A percentile compares a stretch with the other conserved stretches of the same genome.
Evolutionary conservation across 2,329 filamentous ascomycete species (phyloP).

Genomic region (Ascocoryne sarcoides): DNA sequence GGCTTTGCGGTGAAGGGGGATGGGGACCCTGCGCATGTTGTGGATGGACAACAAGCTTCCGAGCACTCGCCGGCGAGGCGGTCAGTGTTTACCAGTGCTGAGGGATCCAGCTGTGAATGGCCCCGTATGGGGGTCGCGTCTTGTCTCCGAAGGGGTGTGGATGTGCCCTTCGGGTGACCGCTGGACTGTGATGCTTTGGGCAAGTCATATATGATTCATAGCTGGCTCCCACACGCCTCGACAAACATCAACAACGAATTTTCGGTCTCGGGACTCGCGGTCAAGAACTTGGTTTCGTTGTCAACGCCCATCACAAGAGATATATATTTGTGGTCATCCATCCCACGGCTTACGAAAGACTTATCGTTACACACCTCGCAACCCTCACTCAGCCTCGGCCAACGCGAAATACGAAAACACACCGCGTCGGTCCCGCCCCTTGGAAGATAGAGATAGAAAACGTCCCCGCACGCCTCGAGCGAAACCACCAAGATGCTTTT

Average conservation of each 20-base stretch:
- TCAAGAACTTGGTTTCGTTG: neutral
- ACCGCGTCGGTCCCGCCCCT: neutral
- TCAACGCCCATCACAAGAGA: neutral
- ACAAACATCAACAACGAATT: conserved; percentile 8
- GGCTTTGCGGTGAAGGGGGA: neutral
- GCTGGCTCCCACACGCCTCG: neutral
- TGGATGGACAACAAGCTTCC: neutral
- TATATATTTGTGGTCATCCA: conserved; percentile 3
- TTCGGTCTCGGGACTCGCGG: neutral
- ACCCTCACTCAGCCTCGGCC: conserved; percentile 3
- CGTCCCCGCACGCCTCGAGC: neutral
- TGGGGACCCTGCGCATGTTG: too few relatives aligned
- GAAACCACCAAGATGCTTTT: conserved; percentile 19
- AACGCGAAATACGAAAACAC: conserved; percentile 5
- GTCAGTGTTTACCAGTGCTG: neutral
- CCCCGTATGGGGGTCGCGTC: neutral
- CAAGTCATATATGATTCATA: conserved; percentile 6
- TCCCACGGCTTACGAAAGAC: conserved; percentile 8
- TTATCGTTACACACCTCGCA: conserved; percentile 8
- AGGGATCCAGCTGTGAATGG: neutral
- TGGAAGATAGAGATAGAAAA: neutral
- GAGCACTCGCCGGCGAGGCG: neutral
- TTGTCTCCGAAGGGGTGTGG: neutral
- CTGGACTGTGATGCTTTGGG: neutral
- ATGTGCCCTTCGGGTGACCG: neutral